Evolutionary conservation across 495 filamentous ascomycete species (phyloP).

Genomic region (Penicillium malachiteum): DNA sequence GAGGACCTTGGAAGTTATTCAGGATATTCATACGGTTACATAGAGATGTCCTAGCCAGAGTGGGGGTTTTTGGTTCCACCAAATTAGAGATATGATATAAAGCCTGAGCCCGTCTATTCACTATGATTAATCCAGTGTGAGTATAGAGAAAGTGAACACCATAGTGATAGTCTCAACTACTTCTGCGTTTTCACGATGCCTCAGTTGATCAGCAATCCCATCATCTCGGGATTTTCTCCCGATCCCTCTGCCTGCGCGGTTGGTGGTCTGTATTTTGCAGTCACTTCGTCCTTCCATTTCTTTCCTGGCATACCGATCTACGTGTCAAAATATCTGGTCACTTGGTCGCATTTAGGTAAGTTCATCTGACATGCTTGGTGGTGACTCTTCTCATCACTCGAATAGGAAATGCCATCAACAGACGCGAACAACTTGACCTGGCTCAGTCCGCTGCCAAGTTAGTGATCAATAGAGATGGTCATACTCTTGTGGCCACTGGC

Average conservation of each 20-base stretch:
- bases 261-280: constrained; percentile 29
- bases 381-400: neutral
- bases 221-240: constrained; percentile 28
- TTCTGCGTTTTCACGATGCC: too few relatives aligned
- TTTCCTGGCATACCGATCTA: constrained; percentile 43
- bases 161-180: too few relatives aligned
- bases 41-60: too few relatives aligned
- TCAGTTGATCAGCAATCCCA: constrained; percentile 8
- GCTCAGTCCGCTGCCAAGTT: neutral
- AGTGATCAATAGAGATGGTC: neutral
- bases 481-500: neutral
- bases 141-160: too few relatives aligned
- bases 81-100: too few relatives aligned
- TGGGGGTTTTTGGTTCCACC: too few relatives aligned
- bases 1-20: too few relatives aligned
- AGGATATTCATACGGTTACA: too few relatives aligned
- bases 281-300: constrained; percentile 37
- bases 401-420: constrained; percentile 19
- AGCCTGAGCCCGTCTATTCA: too few relatives aligned
- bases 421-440: neutral
- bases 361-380: too few relatives aligned
- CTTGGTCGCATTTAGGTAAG: constrained; percentile 28
- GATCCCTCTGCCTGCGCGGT: constrained; percentile 30
- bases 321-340: constrained; percentile 30
- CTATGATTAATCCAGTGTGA: too few relatives aligned